Evolutionary conservation across 164 flowering plant genomes (phyloP).

Genomic region (Chloranthus sessilifolius): DNA sequence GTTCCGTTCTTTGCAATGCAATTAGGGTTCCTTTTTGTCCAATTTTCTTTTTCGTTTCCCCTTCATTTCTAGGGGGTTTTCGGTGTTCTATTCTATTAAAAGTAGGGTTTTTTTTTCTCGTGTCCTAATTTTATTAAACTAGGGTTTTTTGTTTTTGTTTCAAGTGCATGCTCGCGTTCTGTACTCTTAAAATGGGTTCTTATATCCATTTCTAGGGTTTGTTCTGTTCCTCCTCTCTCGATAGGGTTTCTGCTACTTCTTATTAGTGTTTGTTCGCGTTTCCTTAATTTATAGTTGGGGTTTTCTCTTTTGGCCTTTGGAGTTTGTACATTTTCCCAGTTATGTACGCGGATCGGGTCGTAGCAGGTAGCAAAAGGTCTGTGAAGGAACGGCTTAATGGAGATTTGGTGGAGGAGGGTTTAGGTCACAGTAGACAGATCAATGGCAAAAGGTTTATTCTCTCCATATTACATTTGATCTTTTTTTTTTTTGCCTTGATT

Average conservation of each 20-base stretch:
- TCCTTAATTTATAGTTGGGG: not conserved
- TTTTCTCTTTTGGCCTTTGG: too few species aligned
- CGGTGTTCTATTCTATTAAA: not conserved
- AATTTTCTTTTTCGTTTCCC: too few species aligned
- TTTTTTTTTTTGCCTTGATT: not conserved
- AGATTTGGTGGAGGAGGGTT: constrained; percentile 8
- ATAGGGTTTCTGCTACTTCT: not conserved
- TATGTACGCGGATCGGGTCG: constrained; percentile 30
- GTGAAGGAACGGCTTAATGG: constrained; percentile 27
- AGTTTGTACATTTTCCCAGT: too few species aligned
- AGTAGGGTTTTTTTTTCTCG: not conserved
- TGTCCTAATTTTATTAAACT: not conserved
- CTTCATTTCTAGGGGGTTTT: too few species aligned
- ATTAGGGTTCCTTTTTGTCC: too few species aligned
- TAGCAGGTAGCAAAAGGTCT: constrained; percentile 23
- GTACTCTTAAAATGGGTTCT: too few species aligned
- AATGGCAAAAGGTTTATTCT: constrained; percentile 16
- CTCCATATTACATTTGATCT: not conserved
- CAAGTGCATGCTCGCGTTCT: too few species aligned
- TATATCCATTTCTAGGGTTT: constrained; percentile 1
- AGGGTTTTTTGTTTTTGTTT: too few species aligned
- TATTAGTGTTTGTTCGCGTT: not conserved
- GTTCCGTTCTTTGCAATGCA: too few species aligned
- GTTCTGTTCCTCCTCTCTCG: not conserved
- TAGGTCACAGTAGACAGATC: constrained; percentile 9